Evolutionary conservation across 2,329 filamentous ascomycete genomes (phyloP).

Genomic region (Penicillium sp.): DNA sequence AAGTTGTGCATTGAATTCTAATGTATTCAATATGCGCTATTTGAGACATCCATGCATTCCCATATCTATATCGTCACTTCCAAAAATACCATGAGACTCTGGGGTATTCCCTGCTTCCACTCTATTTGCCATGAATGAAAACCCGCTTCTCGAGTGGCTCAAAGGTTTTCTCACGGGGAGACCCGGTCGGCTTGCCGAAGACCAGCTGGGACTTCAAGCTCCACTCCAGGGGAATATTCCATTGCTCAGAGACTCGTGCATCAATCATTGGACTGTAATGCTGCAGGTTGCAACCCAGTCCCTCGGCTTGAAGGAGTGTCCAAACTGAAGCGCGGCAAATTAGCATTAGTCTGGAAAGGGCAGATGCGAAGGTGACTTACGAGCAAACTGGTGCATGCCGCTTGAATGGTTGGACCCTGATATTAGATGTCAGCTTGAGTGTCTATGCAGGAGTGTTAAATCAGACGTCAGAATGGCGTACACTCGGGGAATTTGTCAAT

Average conservation of each 20-base stretch:
- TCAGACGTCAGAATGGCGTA: not conserved
- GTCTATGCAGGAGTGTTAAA: not conserved
- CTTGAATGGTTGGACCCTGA: constrained; percentile 66
- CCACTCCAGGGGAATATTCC: constrained; percentile 70
- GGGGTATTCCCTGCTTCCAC: too few species aligned
- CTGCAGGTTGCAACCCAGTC: constrained; percentile 80
- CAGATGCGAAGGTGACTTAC: constrained; percentile 32
- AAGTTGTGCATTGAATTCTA: not conserved
- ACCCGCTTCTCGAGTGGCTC: constrained; percentile 7
- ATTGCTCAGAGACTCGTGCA: constrained; percentile 64
- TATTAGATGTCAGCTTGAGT: not conserved
- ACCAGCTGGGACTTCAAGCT: constrained; percentile 77
- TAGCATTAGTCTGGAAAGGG: not conserved
- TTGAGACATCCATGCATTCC: not conserved
- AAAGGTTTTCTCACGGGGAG: constrained; percentile 5
- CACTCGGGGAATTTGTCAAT: constrained; percentile 2
- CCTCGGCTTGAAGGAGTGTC: constrained; percentile 77
- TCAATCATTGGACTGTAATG: constrained; percentile 88
- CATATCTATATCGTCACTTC: not conserved
- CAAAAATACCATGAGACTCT: too few species aligned
- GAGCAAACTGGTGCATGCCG: constrained; percentile 71
- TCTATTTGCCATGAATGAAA: constrained; percentile 14
- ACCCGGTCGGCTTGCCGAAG: constrained; percentile 52
- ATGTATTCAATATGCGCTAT: not conserved
- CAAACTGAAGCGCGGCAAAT: constrained; percentile 46